These are phyloP conservation scores for Aspergillus terreus DNA, from an alignment of 2,329 filamentous ascomycete species.

Conservation along the genomic window DNA sequence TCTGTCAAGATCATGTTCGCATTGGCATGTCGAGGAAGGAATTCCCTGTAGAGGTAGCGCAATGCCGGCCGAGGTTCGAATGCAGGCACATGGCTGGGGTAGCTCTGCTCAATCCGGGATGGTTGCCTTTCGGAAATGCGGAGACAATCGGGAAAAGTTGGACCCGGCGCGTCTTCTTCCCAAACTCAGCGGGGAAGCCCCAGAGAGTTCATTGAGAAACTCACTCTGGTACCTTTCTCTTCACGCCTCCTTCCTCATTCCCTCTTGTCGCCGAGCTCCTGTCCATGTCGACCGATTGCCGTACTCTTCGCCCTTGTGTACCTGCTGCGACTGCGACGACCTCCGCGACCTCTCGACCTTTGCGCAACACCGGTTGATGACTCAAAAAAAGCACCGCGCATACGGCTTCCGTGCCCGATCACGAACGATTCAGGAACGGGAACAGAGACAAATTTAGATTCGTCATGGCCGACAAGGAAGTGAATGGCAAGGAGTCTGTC, in stretches of 20 bases:
- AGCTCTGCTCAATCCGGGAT: background rate
- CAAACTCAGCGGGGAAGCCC: constrained; percentile 18
- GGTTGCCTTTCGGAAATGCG: constrained; percentile 13
- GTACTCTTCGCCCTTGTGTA: constrained; percentile 19
- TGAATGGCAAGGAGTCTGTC: constrained; percentile 26
- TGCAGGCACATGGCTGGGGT: background rate
- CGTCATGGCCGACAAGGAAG: constrained; percentile 17
- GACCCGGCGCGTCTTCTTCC: constrained; percentile 7
- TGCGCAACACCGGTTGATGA: constrained; percentile 28
- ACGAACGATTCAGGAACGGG: constrained; percentile 27
- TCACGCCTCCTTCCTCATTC: background rate
- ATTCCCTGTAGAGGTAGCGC: no score
- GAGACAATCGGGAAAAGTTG: constrained; percentile 20
- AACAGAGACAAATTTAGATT: constrained; percentile 18
- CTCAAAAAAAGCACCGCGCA: constrained; percentile 23
- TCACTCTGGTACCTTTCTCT: constrained; percentile 8
- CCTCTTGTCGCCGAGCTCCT: background rate
- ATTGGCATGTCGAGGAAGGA: no score
- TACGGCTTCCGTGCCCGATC: constrained; percentile 22
- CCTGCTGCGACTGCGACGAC: constrained; percentile 12
- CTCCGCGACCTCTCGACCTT: constrained; percentile 14
- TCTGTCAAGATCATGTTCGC: no score
- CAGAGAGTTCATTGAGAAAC: background rate
- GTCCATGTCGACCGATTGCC: constrained; percentile 27
- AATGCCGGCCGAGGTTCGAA: no score